Evolutionary conservation across 2,329 filamentous ascomycete species (phyloP), one percentile per base, ranked within the genome.

Genomic region (Arthrobotrys musiformis): DNA sequence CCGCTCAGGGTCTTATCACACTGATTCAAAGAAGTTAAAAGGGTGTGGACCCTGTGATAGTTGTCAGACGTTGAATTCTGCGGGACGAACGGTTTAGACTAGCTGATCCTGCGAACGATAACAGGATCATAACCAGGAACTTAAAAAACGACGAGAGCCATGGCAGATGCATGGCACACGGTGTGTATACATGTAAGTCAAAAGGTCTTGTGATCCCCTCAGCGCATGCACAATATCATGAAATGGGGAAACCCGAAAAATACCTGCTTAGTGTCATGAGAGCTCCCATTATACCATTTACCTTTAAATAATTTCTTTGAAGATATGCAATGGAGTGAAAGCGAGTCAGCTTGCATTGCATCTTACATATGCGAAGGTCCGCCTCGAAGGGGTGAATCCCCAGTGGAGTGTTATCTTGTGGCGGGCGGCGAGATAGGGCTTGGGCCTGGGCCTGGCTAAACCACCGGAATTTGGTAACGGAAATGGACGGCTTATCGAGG

Each of bases 281-380:
- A n/a, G n/a, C n/a, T n/a, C n/a, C n/a, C n/a, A n/a, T n/a, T n/a
- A n/a, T n/a, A n/a, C n/a, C n/a, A n/a, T n/a, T n/a, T n/a, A n/a
- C n/a, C n/a, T n/a, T n/a, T n/a, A n/a, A n/a, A n/a, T n/a, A n/a
- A n/a, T n/a, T n/a, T n/a, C n/a, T n/a, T n/a, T 9, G 50, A 58
- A 58, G n/a, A n/a, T n/a, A n/a, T 40, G 54, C 54, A 33, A 58
- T 58, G 54, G 17, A 22, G n/a, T 58, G 37, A 33, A 58, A 58
- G 54, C 54, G 54, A 58, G 54, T 58, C 54, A 58, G 54, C 54
- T 58, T 58, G 54, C 54, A 58, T 58, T 58, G 52, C 52, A 42
- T 42, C 4, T 2, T 42, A 42, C 37, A 42, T 42, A 42, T n/a
- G 17, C 17, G 6, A 19, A 33, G 19, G 24, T 58, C 30, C 50